Evolutionary conservation across 495 filamentous ascomycete genomes (phyloP), one percentile per base, ranked within the genome.

Genomic region (Hamigera avellanea): DNA sequence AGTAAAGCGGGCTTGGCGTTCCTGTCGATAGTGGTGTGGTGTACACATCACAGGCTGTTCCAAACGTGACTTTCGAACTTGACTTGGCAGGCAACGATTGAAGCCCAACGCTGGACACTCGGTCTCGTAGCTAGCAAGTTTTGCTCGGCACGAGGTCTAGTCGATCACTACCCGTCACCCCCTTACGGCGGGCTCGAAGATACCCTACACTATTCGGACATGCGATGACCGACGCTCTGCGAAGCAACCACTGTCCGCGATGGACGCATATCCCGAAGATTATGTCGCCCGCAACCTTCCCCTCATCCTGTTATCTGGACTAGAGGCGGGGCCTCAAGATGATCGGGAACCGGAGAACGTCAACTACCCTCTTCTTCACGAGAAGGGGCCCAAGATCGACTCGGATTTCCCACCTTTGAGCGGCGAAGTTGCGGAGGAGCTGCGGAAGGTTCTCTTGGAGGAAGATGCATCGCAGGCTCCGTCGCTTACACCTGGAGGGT

Each of bases 251-350:
- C 44, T 52, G 57, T 62, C 61, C 60, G 60, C 60, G 50, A 95
- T 95, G 87, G 86, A 95, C 64, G 86, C 76, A 42, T 94, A 91
- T 61, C 84, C 86, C 26, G 54, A 68, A 45, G 76, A 79, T 50
- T 89, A 86, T 61, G 64, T 88, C 60, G 71, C 76, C 56, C 86
- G 87, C 59, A 86, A 85, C 53, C 64, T 85, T 40, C 87, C 87
- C 12, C 70, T 91, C 25, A 60, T 95, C 39, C 56, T 93, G 14
- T 67, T 91, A 18, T 85, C 83, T 15, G 87, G 87, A 6, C 66
- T 93, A 4, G 70, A 73, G 23, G 43, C 56, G 31, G 49, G 32
- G 2, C 36, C 26, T 26, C 48, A 46, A 42, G 49, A 51, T 41
- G 52, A 44, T n/a, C 25, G 36, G 9, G 35, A 26, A 32, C n/a